Percentiles rank a stretch among this genome's conserved stretches.
These are phyloP conservation scores for Nitzschia putrida DNA, from an alignment of 108 stramenopile genomes.

Conservation along the genomic window DNA sequence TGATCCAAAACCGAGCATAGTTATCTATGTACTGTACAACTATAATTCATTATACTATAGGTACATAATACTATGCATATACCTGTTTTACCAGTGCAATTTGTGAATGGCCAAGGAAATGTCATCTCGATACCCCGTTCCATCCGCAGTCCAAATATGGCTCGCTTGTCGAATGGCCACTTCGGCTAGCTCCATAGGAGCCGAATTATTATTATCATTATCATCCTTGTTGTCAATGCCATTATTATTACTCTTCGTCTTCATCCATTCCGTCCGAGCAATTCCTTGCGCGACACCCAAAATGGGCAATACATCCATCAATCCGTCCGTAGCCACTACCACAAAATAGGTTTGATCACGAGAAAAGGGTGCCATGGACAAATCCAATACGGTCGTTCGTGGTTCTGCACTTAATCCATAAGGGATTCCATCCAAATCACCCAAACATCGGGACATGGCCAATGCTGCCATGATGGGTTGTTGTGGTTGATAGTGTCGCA, in stretches of 20 bases:
- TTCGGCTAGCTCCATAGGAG: constrained; percentile 12
- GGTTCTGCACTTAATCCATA: constrained; percentile 70
- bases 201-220: neutral
- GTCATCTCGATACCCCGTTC: constrained; percentile 39
- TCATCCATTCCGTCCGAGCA: constrained; percentile 7
- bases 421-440: constrained; percentile 61
- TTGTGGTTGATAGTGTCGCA: neutral
- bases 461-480: constrained; percentile 41
- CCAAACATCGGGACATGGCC: constrained; percentile 77
- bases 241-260: neutral
- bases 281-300: constrained; percentile 48
- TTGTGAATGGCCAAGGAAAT: constrained; percentile 34
- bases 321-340: constrained; percentile 69
- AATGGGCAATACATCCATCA: constrained; percentile 53
- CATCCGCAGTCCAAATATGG: constrained; percentile 24
- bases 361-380: constrained; percentile 17
- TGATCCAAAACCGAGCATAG: too few species aligned
- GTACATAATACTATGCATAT: too few species aligned
- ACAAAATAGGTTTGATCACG: constrained; percentile 46
- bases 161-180: constrained; percentile 27
- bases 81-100: constrained; percentile 6
- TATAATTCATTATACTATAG: too few species aligned
- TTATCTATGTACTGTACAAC: too few species aligned
- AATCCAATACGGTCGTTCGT: constrained; percentile 47
- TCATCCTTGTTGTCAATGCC: constrained; percentile 5